Conservation (phyloP, 2,329 filamentous ascomycete species). For the Pseudogymnoascus sp. region DNA sequence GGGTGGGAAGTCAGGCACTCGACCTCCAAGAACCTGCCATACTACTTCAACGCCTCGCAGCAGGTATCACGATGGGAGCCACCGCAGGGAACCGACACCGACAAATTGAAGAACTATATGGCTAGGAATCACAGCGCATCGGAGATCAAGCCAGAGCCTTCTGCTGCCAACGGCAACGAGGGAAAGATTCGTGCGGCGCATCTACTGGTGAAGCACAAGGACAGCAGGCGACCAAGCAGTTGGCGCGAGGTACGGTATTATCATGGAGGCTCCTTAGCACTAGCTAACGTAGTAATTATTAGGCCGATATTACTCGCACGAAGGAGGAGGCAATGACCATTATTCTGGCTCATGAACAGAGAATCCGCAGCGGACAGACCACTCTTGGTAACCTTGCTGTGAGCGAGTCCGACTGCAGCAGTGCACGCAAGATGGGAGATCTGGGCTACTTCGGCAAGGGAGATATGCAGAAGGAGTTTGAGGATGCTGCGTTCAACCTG, state of each 20-base stretch:
- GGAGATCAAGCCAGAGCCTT: constrained; percentile 31
- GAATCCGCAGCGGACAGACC: constrained; percentile 61
- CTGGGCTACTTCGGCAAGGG: constrained; percentile 89
- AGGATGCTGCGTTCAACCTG: constrained; percentile 88
- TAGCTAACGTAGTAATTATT: constrained; percentile 11
- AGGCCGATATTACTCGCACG: constrained; percentile 72
- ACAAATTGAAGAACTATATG: constrained; percentile 93
- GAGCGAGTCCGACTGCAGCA: constrained; percentile 91
- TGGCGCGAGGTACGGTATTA: constrained; percentile 62
- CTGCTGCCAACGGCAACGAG: constrained; percentile 34
- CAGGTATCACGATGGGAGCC: constrained; percentile 95
- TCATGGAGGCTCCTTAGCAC: background rate
- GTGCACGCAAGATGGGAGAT: constrained; percentile 86
- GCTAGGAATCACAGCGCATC: constrained; percentile 67
- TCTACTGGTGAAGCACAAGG: constrained; percentile 85
- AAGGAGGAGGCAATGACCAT: constrained; percentile 81
- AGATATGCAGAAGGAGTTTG: constrained; percentile 98
- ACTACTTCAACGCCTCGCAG: constrained; percentile 88
- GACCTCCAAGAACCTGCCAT: constrained; percentile 96
- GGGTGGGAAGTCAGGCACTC: constrained; percentile 96
- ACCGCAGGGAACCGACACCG: constrained; percentile 75
- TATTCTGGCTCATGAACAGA: constrained; percentile 63
- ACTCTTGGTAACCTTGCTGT: constrained; percentile 75
- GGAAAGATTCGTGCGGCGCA: constrained; percentile 93
- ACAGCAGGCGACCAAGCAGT: constrained; percentile 80